Evolutionary conservation across 2,329 filamentous ascomycete species (phyloP), one percentile per base, ranked within the genome.

Genomic region (Trichothecium roseum): DNA sequence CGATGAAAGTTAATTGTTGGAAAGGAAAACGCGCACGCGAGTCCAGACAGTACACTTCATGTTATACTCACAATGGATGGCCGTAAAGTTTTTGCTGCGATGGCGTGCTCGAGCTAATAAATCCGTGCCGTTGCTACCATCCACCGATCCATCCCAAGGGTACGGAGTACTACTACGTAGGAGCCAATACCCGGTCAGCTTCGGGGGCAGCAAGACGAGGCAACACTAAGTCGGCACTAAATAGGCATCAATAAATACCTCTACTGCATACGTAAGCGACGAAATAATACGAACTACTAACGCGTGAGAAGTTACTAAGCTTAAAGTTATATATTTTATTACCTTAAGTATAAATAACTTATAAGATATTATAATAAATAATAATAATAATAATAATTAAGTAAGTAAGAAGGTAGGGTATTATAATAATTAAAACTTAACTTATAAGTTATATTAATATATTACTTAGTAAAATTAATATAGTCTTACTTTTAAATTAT

Each of bases 391-490:
- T 17, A 14, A 14, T 12, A 31, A 31, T 31, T 14, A 5, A 15
- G 14, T 15, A 31, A 5, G 14, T 18, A 31, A 18, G 8, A 31
- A 10, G n/a, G 2, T 31, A 31, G 18, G 30, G 18, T n/a, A 31
- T n/a, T 2, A 3, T 31, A 31, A 31, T 31, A 31, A 31, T 15
- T 14, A 17, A 31, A n/a, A 3, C 12, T 5, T 10, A 15, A 2
- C 5, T 2, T 18, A 31, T 18, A 18, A 4, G 6, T 31, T 16
- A 15, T 18, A 18, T 12, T n/a, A 17, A 31, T 12, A 14, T 15
- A 31, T 18, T 31, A 31, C 30, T 3, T 17, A 15, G 18, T 31
- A 31, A 31, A 31, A 15, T n/a, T n/a, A n/a, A 31, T 31, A 31
- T 31, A 17, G n/a, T 14, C 5, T 17, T 4, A 17, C 6, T 31